These are phyloP conservation scores for Penicillium verrucosum DNA, from an alignment of 2,329 filamentous ascomycete genomes.

Conservation along the genomic window DNA sequence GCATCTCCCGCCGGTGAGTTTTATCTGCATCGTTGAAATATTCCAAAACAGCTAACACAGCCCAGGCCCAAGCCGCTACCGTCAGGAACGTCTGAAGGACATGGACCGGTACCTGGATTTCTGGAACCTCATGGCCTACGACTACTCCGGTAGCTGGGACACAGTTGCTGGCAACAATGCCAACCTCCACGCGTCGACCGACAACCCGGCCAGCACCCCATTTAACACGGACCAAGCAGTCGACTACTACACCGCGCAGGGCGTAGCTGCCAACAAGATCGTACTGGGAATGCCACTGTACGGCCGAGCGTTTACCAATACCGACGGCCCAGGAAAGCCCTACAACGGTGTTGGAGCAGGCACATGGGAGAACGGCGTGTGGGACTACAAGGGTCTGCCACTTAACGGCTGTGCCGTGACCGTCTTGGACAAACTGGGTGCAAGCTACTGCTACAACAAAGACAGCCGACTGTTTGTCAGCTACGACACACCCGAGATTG, in stretches of 20 bases:
- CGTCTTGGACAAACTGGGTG: slow-evolving; percentile 60
- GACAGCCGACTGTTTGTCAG: slow-evolving; percentile 62
- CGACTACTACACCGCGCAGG: slow-evolving; percentile 62
- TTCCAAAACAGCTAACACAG: neutral
- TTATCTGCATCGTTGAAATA: neutral
- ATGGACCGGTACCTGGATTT: slow-evolving; percentile 52
- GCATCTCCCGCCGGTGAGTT: slow-evolving; percentile 44
- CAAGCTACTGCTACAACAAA: slow-evolving; percentile 70
- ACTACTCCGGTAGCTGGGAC: slow-evolving; percentile 82
- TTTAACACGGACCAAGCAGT: slow-evolving; percentile 73
- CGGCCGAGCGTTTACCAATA: slow-evolving; percentile 77
- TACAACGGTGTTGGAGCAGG: slow-evolving; percentile 70
- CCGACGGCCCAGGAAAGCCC: slow-evolving; percentile 66
- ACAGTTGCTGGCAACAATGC: slow-evolving; percentile 69
- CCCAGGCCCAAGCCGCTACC: slow-evolving; percentile 46
- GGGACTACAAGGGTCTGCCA: slow-evolving; percentile 85
- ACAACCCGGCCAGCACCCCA: slow-evolving; percentile 64
- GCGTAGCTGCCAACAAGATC: slow-evolving; percentile 67
- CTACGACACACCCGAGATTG: slow-evolving; percentile 70
- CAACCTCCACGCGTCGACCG: slow-evolving; percentile 64
- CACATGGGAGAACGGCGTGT: slow-evolving; percentile 79
- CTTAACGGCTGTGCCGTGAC: slow-evolving; percentile 60
- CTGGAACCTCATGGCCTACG: slow-evolving; percentile 73
- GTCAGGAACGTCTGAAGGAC: slow-evolving; percentile 40
- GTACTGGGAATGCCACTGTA: slow-evolving; percentile 93